phyloP scores from a whole-genome alignment of 129 eudicot species.

The Artemisia argyi region DNA sequence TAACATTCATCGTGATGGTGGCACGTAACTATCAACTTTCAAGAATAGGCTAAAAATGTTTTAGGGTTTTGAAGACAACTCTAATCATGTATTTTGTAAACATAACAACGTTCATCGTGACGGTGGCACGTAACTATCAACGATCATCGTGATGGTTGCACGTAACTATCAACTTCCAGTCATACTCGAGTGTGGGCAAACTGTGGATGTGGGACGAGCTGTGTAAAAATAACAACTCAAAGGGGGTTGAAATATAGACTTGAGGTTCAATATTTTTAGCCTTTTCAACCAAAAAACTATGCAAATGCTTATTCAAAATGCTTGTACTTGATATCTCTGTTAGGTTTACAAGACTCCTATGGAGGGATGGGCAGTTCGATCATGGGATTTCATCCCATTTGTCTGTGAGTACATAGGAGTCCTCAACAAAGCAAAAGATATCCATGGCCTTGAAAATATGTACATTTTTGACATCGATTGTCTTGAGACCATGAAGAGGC shows the following conservation, averaged over 20 bases:
- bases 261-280: conserved; percentile 54
- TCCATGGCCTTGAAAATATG: conserved; percentile 61
- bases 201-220: conserved; percentile 80
- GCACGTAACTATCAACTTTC: conserved; percentile 50
- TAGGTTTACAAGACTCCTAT: conserved; percentile 88
- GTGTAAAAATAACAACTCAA: conserved; percentile 78
- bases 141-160: no score
- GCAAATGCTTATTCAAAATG: background rate
- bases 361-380: conserved; percentile 96
- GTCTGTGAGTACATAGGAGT: conserved; percentile 85
- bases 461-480: conserved; percentile 92
- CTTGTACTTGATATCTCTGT: background rate
- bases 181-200: conserved; percentile 70
- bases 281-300: background rate
- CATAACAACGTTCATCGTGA: no score
- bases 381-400: conserved; percentile 89
- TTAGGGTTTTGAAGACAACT: background rate
- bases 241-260: conserved; percentile 56
- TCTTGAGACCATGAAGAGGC: conserved; percentile 85
- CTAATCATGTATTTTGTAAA: background rate
- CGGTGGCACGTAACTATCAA: no score
- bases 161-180: no score
- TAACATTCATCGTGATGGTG: conserved; percentile 80
- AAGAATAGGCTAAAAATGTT: background rate
- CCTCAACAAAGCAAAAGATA: conserved; percentile 65